Conservation (phyloP, 768 basidiomycete species). For the Termitomyces sp. region DNA sequence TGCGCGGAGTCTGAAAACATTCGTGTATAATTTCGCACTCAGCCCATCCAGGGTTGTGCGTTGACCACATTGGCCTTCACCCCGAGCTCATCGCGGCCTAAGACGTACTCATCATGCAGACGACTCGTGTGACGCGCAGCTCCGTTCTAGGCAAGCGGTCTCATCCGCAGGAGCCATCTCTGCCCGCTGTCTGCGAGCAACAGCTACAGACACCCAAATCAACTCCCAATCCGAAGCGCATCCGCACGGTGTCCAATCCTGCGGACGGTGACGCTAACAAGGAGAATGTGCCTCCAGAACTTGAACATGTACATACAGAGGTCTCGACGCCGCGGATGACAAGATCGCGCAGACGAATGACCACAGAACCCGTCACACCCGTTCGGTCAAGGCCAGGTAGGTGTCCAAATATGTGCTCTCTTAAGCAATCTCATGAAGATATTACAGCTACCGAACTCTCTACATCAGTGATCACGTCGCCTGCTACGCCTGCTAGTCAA, state of each 20-base stretch:
- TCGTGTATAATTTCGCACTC: slow-evolving; percentile 17
- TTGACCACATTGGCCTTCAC: slow-evolving; percentile 14
- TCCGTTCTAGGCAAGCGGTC: slow-evolving; percentile 50
- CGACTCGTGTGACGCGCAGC: slow-evolving; percentile 35
- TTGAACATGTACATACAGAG: slow-evolving; percentile 29
- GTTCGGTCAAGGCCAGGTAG: slow-evolving; percentile 42
- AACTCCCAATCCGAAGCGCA: slow-evolving; percentile 63
- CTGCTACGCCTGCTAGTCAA: slow-evolving; percentile 40
- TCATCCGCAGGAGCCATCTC: slow-evolving; percentile 30
- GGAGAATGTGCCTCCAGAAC: slow-evolving; percentile 69
- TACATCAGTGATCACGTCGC: slow-evolving; percentile 33
- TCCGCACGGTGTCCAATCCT: slow-evolving; percentile 38
- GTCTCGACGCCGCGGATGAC: slow-evolving; percentile 33
- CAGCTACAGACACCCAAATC: slow-evolving; percentile 56
- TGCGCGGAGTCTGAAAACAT: slow-evolving; percentile 32
- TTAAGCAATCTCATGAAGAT: slow-evolving; percentile 10
- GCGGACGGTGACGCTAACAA: slow-evolving; percentile 63
- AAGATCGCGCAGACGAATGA: slow-evolving; percentile 32
- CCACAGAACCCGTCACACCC: slow-evolving; percentile 36
- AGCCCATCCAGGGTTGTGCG: slow-evolving; percentile 16
- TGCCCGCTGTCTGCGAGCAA: slow-evolving; percentile 28
- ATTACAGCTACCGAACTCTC: slow-evolving; percentile 43
- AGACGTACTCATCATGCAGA: slow-evolving; percentile 30
- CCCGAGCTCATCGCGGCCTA: slow-evolving; percentile 13
- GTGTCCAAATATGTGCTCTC: slow-evolving; percentile 12